Conservation (phyloP, 108 stramenopile species). For the Skeletonema costatum region DNA sequence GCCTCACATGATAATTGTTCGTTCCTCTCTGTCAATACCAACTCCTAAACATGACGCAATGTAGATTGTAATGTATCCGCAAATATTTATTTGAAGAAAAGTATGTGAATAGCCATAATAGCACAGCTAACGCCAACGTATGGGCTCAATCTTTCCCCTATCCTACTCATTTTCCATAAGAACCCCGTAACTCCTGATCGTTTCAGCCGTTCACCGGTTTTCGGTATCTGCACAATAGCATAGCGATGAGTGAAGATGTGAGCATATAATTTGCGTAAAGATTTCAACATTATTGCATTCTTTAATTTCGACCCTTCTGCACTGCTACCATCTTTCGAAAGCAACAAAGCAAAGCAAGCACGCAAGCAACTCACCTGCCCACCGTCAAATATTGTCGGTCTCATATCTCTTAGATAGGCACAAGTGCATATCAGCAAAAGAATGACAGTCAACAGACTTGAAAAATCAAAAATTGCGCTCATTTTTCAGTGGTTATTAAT, state of each 20-base stretch:
- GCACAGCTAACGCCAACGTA: slow-evolving; percentile 76
- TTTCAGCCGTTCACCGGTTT: slow-evolving; percentile 50
- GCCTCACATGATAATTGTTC: no score
- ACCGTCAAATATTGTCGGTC: slow-evolving; percentile 87
- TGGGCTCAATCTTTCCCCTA: slow-evolving; percentile 83
- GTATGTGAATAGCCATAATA: slow-evolving; percentile 77
- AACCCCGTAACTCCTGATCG: slow-evolving; percentile 74
- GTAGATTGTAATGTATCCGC: neutral
- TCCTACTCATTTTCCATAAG: slow-evolving; percentile 84
- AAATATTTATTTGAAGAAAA: slow-evolving; percentile 54
- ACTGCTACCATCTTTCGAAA: no score
- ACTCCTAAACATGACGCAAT: no score
- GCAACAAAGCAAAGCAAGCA: neutral
- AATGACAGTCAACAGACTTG: slow-evolving; percentile 90
- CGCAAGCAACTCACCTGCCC: slow-evolving; percentile 40
- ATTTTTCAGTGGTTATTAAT: slow-evolving; percentile 15
- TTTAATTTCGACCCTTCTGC: no score
- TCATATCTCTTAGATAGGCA: slow-evolving; percentile 88
- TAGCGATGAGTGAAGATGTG: neutral
- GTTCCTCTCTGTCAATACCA: no score
- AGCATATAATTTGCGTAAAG: neutral
- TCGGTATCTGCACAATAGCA: slow-evolving; percentile 20
- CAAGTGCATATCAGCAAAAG: slow-evolving; percentile 93
- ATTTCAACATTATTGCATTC: no score
- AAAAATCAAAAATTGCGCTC: slow-evolving; percentile 95